Evolutionary conservation across 192 early-diverging fungal genomes (phyloP), one percentile per base, ranked within the genome.

Genomic region (Mycoemilia scoparia): DNA sequence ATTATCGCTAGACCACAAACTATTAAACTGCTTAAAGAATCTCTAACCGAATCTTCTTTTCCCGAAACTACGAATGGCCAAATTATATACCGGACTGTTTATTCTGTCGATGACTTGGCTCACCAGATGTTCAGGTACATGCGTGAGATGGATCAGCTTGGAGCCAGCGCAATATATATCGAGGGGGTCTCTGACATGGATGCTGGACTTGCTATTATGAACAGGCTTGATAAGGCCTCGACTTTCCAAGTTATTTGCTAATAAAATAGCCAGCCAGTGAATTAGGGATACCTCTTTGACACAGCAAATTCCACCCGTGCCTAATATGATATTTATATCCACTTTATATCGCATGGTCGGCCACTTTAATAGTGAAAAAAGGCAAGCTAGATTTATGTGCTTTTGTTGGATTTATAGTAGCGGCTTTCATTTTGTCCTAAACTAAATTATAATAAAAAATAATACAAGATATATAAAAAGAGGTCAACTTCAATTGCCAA

Each of bases 181-280:
- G 77, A 98, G 45, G 93, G 87, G n/a, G 69, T 96, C 3, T 54
- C 51, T 1, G 93, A 98, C 32, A 66, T 63, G 6, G 39, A 73
- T n/a, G 87, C 87, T 46, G 90, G 90, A 1, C 50, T 95, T 54
- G 93, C 93, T 0, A 77, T 98, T 5, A 98, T 98, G 93, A 98
- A 98, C 60, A 40, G 93, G 7, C 30, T 96, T 24, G 54, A 74
- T 30, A 98, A 98, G 44, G 90, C 93, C 0, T 86, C 93, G 0
- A 68, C 76, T 1, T 56, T 45, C 28, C 70, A 67, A 23, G 49
- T 75, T 12, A 19, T 3, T 8, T 16, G 17, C 17, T 36, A 5
- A 21, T 19, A 6, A 5, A 34, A 5, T 34, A 29, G 12, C 12
- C 9, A 9, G 9, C 27, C 12, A 10, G 27, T 10, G 27, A 12